phyloP scores from a whole-genome alignment of 1,139 yeast species.

The Saccharomycopsis crataegensis region DNA sequence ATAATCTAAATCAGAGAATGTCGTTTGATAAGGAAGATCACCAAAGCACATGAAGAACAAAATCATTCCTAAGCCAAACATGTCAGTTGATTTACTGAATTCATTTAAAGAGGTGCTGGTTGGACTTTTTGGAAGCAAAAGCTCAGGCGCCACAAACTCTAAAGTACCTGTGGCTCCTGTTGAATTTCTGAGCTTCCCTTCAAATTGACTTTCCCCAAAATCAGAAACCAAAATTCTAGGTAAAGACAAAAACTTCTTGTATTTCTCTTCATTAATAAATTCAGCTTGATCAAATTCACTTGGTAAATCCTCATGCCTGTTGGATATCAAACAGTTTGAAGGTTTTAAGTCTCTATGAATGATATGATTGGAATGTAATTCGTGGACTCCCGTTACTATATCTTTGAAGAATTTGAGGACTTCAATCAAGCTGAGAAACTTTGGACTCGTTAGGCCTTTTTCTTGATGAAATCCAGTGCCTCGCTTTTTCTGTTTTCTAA shows the following conservation, averaged over 20 bases:
- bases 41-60: constrained; percentile 68
- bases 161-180: constrained; percentile 82
- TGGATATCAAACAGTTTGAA: constrained; percentile 66
- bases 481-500: constrained; percentile 17
- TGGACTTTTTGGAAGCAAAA: constrained; percentile 33
- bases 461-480: constrained; percentile 13
- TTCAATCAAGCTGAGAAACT: constrained; percentile 31
- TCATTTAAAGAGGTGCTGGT: constrained; percentile 32
- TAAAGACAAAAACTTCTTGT: constrained; percentile 29
- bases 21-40: constrained; percentile 50
- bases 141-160: constrained; percentile 83
- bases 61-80: constrained; percentile 78
- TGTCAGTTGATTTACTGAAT: constrained; percentile 65
- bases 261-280: neutral
- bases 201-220: constrained; percentile 82
- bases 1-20: constrained; percentile 25
- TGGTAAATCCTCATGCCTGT: constrained; percentile 25
- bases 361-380: constrained; percentile 66
- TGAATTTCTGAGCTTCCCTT: constrained; percentile 47
- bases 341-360: constrained; percentile 86
- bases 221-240: constrained; percentile 78
- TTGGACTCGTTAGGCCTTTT: neutral
- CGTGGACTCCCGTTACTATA: constrained; percentile 59
- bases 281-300: neutral
- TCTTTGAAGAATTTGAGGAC: constrained; percentile 64